phyloP scores from a whole-genome alignment of 1,139 yeast genomes.

The Geotrichum phurueaensis region DNA sequence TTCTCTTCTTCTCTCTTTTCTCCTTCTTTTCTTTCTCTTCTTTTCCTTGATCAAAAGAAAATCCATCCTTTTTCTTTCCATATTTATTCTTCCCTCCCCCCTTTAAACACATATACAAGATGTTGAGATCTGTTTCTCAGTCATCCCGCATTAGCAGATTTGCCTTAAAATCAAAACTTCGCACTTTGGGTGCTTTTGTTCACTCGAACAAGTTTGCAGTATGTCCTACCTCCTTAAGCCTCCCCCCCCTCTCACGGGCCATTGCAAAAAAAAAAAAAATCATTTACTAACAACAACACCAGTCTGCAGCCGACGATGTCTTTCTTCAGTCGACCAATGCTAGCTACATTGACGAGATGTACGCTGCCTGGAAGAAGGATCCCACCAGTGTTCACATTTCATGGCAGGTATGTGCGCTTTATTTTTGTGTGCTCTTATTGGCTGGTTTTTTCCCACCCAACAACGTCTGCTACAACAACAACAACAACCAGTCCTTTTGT shows the following conservation, averaged over 20 bases:
- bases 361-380: slow-evolving; percentile 86
- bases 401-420: slow-evolving; percentile 53
- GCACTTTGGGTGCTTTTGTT: slow-evolving; percentile 15
- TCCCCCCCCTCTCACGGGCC: not conserved
- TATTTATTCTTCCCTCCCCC: not conserved
- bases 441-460: not conserved
- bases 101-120: slow-evolving; percentile 8
- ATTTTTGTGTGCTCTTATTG: not conserved
- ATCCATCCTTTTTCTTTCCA: not conserved
- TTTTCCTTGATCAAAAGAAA: not conserved
- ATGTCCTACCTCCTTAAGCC: slow-evolving; percentile 13
- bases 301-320: slow-evolving; percentile 44
- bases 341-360: slow-evolving; percentile 95
- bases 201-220: slow-evolving; percentile 20
- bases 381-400: slow-evolving; percentile 89
- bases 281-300: slow-evolving; percentile 8
- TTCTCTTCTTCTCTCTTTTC: slow-evolving; percentile 4
- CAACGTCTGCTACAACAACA: not conserved
- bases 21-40: slow-evolving; percentile 2
- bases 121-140: slow-evolving; percentile 23
- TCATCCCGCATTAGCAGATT: slow-evolving; percentile 20
- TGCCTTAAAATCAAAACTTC: slow-evolving; percentile 16
- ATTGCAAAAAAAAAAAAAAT: not conserved
- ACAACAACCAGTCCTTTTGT: not conserved
- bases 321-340: slow-evolving; percentile 84